These are phyloP conservation scores for Verbena officinalis DNA, from an alignment of 257 asterid species.

Conservation along the genomic window DNA sequence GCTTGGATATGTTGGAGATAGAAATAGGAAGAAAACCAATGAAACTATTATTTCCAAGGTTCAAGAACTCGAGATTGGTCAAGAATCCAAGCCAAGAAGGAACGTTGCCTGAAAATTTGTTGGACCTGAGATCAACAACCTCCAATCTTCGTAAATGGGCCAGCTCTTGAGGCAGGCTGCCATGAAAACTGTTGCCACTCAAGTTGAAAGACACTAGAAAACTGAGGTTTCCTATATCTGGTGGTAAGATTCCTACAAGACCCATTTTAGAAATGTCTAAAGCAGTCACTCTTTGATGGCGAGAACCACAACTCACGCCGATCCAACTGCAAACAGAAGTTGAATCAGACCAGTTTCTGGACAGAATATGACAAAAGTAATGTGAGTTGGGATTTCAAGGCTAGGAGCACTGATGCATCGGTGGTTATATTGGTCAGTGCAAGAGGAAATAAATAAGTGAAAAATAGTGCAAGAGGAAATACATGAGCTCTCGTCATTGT, in stretches of 20 bases:
- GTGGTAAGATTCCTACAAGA: slow-evolving; percentile 29
- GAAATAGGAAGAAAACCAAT: neutral
- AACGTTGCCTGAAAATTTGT: neutral
- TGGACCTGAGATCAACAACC: slow-evolving; percentile 12
- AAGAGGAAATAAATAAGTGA: neutral
- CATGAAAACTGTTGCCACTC: slow-evolving; percentile 34
- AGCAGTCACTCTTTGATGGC: slow-evolving; percentile 37
- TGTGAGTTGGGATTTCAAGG: slow-evolving; percentile 35
- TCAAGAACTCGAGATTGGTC: slow-evolving; percentile 2
- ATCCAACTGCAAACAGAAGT: slow-evolving; percentile 39
- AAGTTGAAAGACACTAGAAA: slow-evolving; percentile 37
- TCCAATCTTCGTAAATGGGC: slow-evolving; percentile 26
- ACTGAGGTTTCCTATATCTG: slow-evolving; percentile 39
- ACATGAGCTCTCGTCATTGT: neutral
- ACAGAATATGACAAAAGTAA: slow-evolving; percentile 27
- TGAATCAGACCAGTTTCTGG: slow-evolving; percentile 32
- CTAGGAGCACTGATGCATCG: slow-evolving; percentile 39
- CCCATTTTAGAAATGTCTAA: slow-evolving; percentile 32
- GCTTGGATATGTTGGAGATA: slow-evolving; percentile 24
- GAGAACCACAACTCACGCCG: slow-evolving; percentile 37
- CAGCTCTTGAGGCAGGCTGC: slow-evolving; percentile 27
- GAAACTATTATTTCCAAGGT: slow-evolving; percentile 15
- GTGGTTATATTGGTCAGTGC: slow-evolving; percentile 28
- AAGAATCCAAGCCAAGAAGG: slow-evolving; percentile 22
- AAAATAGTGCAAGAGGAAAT: slow-evolving; percentile 16